Base-by-base conservation (phyloP, 768 basidiomycete species). In the Leccinellum luteum region DNA sequence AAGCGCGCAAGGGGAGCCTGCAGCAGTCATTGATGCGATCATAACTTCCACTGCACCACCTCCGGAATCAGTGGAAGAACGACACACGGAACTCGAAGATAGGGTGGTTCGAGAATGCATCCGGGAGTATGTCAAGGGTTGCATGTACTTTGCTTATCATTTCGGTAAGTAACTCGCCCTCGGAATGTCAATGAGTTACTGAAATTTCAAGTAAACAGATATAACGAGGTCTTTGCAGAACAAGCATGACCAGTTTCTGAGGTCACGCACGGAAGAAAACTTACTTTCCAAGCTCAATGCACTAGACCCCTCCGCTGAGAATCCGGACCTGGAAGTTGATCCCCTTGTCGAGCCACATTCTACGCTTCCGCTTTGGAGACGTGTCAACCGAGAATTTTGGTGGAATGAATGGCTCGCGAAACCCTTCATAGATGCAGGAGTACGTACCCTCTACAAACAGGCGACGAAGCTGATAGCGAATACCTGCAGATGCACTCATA, bases 401-500 rank as follows among this genome's bases (percentile, higher is more conserved):
- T 98, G 94, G 93, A 99, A 98, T 66, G 91, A 94, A 65, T 86
- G 85, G 80, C 79, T 98, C 56, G 80, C 84, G 27, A 88, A 88
- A 62, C 87, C 91, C 2, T 89, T 99, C 62, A 77, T 93, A 38
- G 92, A 98, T 59, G 87, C 87, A 47, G 94, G 94, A 21, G 93
- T 94, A 74, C 57, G 83, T 73, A 15, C 17, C 43, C 25, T 54
- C 21, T 28, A 27, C 41, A 47, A 56, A 54, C 23, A 35, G 47
- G 52, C 38, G 48, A 53, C 30, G 28, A 17, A 32, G 10, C 6
- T 1, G 35, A 48, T 28, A 49, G 10, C 30, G 13, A 41, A 49
- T 58, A 38, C 25, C 34, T 59, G 43, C 54, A 93, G 85, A 73
- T 94, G 44, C 91, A 97, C 73, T 79, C 86, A 9, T 98, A 90